These are phyloP conservation scores for Monilinia polystroma DNA, from an alignment of 2,329 filamentous ascomycete genomes.

Conservation along the genomic window DNA sequence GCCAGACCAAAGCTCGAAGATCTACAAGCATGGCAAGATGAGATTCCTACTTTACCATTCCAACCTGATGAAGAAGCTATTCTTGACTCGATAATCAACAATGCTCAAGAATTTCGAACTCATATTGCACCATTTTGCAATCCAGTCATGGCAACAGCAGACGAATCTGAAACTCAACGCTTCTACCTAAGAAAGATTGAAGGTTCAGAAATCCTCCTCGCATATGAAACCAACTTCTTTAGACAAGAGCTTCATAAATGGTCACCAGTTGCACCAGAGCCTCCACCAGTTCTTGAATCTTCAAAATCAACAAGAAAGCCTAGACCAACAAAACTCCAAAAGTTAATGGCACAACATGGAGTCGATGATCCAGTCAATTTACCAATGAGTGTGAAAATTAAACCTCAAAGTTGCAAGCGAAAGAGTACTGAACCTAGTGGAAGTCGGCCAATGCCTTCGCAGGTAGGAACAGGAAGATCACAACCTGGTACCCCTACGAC, in stretches of 20 bases:
- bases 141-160: slow-evolving; percentile 73
- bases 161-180: slow-evolving; percentile 84
- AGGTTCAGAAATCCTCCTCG: slow-evolving; percentile 87
- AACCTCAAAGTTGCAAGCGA: slow-evolving; percentile 39
- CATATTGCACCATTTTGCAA: slow-evolving; percentile 81
- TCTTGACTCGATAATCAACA: slow-evolving; percentile 80
- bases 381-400: slow-evolving; percentile 60
- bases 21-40: slow-evolving; percentile 77
- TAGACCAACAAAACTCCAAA: slow-evolving; percentile 93
- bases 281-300: slow-evolving; percentile 81
- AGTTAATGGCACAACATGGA: slow-evolving; percentile 83
- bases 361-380: slow-evolving; percentile 89
- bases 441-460: slow-evolving; percentile 34
- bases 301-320: slow-evolving; percentile 94
- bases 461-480: slow-evolving; percentile 39
- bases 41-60: slow-evolving; percentile 79
- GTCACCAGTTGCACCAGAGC: slow-evolving; percentile 81
- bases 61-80: slow-evolving; percentile 93
- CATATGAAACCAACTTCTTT: slow-evolving; percentile 96
- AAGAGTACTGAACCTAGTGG: slow-evolving; percentile 39
- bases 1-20: slow-evolving; percentile 94
- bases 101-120: slow-evolving; percentile 78
- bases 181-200: slow-evolving; percentile 98
- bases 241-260: slow-evolving; percentile 93
- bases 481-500: slow-evolving; percentile 38